Percentiles rank a stretch among this genome's conserved stretches.
Evolutionary conservation across 306 rosid genomes (phyloP).

Genomic region (Carpinus viminea): DNA sequence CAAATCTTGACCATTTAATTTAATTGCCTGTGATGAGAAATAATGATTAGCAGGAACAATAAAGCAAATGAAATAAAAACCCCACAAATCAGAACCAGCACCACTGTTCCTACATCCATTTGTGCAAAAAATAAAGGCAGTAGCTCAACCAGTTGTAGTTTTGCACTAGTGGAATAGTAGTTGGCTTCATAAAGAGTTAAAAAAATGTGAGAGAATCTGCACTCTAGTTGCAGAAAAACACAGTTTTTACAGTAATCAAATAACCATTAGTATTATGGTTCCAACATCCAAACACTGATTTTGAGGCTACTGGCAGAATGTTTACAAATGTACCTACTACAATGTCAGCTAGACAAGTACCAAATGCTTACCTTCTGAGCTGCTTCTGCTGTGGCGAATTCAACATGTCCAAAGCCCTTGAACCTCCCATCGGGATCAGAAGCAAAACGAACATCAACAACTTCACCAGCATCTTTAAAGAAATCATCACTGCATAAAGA

Average conservation of each 20-base stretch:
- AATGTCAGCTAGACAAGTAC: background rate
- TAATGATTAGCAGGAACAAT: background rate
- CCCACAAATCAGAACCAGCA: no score
- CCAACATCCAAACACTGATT: background rate
- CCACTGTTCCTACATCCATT: no score
- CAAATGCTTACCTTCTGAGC: constrained; percentile 51
- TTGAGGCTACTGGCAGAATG: background rate
- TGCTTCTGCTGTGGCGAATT: constrained; percentile 61
- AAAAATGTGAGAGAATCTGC: no score
- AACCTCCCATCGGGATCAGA: constrained; percentile 43
- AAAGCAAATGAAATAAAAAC: background rate
- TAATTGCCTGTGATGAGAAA: constrained; percentile 52
- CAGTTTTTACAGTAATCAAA: background rate
- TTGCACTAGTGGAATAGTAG: no score
- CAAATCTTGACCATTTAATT: constrained; percentile 48
- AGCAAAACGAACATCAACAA: constrained; percentile 71
- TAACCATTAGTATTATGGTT: no score
- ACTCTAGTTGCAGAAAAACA: no score
- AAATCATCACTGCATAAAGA: constrained; percentile 53
- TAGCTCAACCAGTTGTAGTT: no score
- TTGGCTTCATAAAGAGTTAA: no score
- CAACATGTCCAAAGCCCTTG: constrained; percentile 87
- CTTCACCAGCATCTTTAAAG: constrained; percentile 65
- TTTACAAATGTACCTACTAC: background rate
- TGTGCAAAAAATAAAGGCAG: no score